Base-by-base conservation (phyloP, 306 rosid species). In the Citrullus mucosospermus region DNA sequence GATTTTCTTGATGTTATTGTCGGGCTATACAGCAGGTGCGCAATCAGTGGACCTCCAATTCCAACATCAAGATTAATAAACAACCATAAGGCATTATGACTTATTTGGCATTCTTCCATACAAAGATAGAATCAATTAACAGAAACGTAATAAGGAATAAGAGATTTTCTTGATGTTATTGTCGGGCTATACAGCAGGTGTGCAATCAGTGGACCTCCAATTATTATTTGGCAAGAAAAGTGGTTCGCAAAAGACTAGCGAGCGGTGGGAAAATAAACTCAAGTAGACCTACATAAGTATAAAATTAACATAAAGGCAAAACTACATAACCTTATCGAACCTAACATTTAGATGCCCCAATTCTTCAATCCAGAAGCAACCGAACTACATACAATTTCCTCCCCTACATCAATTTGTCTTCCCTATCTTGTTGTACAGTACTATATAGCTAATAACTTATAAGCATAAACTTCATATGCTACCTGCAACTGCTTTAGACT, bases 401-500 rank as follows among this genome's bases (percentile, higher is more conserved):
- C 75, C 2, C 36, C 75, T 69, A 69, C 38, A 22, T 57, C 17
- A 17, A 8, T 66, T 43, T n/a, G 18, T 41, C 18, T 41, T 17
- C 51, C 75, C 48, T 50, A 72, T 72, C 25, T 14, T 32, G 54
- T 74, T 54, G 25, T 54, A 25, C 28, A 25, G 28, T 25, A 16
- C 63, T 51, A 10, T 5, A 9, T 53, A 53, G 57, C 57, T 15
- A 15, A 53, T 9, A 74, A 32, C 57, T 15, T 53, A 53, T 9
- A 54, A 32, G 30, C 44, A 54, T 53, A 32, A 39, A 68, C 39
- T 57, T 43, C 6, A 18, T 74, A 72, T 54, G 10, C 18, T 87
- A 96, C 98, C 96, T 60, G 88, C 41, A 82, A 50, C 76, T 39
- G 79, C 76, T 32, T 34, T 81, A 56, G 90, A 58, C 60, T 75